These are phyloP conservation scores for Nothophoma quercina DNA, from an alignment of 2,329 filamentous ascomycete genomes.

Conservation along the genomic window DNA sequence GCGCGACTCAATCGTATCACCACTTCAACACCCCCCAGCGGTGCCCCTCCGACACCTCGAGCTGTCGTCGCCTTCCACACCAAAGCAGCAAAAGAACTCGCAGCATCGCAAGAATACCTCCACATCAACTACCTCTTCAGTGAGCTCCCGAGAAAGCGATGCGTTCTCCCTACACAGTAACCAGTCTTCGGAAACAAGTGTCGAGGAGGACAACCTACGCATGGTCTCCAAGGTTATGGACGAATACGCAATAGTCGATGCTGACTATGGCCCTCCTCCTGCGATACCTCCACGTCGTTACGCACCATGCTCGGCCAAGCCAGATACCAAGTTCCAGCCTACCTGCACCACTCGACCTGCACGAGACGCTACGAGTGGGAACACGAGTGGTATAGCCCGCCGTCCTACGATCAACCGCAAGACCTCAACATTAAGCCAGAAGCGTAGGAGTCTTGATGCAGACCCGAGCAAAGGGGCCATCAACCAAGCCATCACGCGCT, in stretches of 20 bases:
- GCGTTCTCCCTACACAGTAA: slow-evolving; percentile 50
- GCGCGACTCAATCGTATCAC: slow-evolving; percentile 44
- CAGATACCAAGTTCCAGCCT: slow-evolving; percentile 35
- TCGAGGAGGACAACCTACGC: slow-evolving; percentile 40
- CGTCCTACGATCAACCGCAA: slow-evolving; percentile 30
- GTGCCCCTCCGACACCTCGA: slow-evolving; percentile 25
- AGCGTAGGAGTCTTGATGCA: slow-evolving; percentile 23
- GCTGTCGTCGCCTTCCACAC: slow-evolving; percentile 6
- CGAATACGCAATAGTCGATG: background rate
- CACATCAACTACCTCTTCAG: slow-evolving; percentile 43
- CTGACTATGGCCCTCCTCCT: slow-evolving; percentile 20
- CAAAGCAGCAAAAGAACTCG: slow-evolving; percentile 1
- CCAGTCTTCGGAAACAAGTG: slow-evolving; percentile 50
- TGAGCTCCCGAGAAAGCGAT: slow-evolving; percentile 47
- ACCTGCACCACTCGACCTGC: slow-evolving; percentile 31
- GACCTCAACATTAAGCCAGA: slow-evolving; percentile 29
- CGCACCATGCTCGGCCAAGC: slow-evolving; percentile 31
- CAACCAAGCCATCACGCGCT: slow-evolving; percentile 32
- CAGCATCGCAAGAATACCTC: slow-evolving; percentile 23
- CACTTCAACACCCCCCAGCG: slow-evolving; percentile 32
- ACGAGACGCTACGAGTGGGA: slow-evolving; percentile 18
- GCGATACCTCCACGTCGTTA: slow-evolving; percentile 34
- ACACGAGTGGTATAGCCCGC: slow-evolving; percentile 18
- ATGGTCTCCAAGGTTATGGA: slow-evolving; percentile 14
- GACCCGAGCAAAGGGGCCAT: slow-evolving; percentile 32